Conservation (phyloP, 768 basidiomycete species). For the Lyophyllum semitale region DNA sequence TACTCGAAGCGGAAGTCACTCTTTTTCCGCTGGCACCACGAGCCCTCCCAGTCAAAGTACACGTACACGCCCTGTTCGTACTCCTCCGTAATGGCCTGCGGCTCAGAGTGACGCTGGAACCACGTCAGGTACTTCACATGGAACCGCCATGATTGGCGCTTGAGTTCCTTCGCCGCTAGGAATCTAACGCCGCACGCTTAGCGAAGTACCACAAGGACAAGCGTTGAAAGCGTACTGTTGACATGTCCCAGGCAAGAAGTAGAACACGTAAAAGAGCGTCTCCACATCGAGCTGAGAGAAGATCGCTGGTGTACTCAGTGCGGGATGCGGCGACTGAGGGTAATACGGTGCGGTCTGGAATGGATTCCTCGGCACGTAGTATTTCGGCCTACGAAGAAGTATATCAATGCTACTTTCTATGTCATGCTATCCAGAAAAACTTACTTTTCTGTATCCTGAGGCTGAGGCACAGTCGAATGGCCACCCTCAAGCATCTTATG, state of each 20-base stretch:
- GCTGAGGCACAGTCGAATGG: constrained; percentile 85
- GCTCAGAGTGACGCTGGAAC: constrained; percentile 99
- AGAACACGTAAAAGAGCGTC: constrained; percentile 98
- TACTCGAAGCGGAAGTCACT: constrained; percentile 97
- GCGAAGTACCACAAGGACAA: constrained; percentile 6
- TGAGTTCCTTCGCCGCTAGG: constrained; percentile 95
- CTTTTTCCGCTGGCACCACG: constrained; percentile 98
- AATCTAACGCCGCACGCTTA: constrained; percentile 51
- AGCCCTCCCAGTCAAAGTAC: constrained; percentile 99
- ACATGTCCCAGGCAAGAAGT: constrained; percentile 96
- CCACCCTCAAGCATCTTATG: constrained; percentile 95
- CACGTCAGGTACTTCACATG: constrained; percentile 99
- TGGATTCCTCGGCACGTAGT: constrained; percentile 93
- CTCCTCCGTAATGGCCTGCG: constrained; percentile 97
- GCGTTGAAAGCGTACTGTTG: constrained; percentile 71
- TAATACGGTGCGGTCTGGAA: constrained; percentile 92
- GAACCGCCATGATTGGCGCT: constrained; percentile 98
- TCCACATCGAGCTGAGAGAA: constrained; percentile 94
- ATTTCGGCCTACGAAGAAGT: constrained; percentile 74
- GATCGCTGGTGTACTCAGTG: constrained; percentile 79
- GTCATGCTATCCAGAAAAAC: constrained; percentile 11
- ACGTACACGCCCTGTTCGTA: constrained; percentile 99
- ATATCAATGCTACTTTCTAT: constrained; percentile 5
- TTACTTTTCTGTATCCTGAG: constrained; percentile 94
- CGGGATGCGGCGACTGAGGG: constrained; percentile 82